These are phyloP conservation scores for Coix lacrymajobi DNA, from an alignment of 176 grass and related monocot species.

Conservation along the genomic window DNA sequence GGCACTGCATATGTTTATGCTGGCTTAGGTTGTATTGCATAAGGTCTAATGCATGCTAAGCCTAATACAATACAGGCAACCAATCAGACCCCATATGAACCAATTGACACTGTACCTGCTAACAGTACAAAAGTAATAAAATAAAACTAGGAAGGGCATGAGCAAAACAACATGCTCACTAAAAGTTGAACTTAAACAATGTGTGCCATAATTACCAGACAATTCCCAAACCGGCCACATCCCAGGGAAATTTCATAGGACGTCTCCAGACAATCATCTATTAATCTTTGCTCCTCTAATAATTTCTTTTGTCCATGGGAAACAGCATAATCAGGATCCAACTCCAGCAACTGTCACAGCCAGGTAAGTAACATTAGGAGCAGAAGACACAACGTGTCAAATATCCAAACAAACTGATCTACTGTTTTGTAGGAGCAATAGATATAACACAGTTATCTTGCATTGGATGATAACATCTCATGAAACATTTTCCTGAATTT, in stretches of 20 bases:
- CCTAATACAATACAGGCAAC: no score
- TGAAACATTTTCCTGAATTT: background rate
- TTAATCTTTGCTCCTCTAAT: constrained; percentile 61
- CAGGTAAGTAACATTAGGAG: background rate
- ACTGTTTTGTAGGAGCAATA: background rate
- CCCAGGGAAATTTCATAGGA: constrained; percentile 74
- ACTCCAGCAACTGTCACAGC: constrained; percentile 60
- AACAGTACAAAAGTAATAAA: background rate
- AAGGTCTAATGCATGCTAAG: no score
- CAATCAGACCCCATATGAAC: background rate
- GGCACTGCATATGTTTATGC: no score
- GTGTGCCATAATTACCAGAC: constrained; percentile 50
- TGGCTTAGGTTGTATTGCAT: no score
- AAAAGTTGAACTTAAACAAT: background rate
- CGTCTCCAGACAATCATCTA: constrained; percentile 58
- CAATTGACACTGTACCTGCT: background rate
- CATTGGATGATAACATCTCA: background rate
- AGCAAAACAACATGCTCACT: background rate
- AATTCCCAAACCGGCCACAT: constrained; percentile 65
- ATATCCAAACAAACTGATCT: background rate
- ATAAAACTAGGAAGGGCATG: background rate
- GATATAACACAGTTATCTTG: background rate
- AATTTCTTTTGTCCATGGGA: constrained; percentile 57
- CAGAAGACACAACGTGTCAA: background rate
- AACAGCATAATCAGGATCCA: constrained; percentile 71